Evolutionary conservation across 2,329 filamentous ascomycete genomes (phyloP).

Genomic region (Bipolaris victoriae): DNA sequence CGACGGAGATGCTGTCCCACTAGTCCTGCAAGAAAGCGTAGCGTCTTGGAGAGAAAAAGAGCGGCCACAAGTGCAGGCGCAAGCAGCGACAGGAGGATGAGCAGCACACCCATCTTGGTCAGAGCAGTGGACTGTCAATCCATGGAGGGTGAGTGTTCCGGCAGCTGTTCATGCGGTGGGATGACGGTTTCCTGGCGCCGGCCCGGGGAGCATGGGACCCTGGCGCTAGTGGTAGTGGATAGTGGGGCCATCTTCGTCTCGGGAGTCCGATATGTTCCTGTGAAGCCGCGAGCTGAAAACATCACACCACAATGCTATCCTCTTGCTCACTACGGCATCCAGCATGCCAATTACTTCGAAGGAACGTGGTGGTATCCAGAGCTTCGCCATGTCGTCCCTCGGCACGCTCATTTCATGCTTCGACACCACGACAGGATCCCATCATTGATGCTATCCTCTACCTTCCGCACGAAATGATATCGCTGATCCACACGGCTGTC

Average conservation of each 20-base stretch:
- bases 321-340: constrained; percentile 30
- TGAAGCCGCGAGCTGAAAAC: constrained; percentile 6
- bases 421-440: constrained; percentile 47
- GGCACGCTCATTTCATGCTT: constrained; percentile 58
- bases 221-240: constrained; percentile 5
- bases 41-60: constrained; percentile 34
- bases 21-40: constrained; percentile 36
- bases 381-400: constrained; percentile 7
- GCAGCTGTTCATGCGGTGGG: constrained; percentile 30
- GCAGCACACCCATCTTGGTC: constrained; percentile 34
- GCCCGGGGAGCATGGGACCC: constrained; percentile 26
- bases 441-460: constrained; percentile 53
- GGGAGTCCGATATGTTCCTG: constrained; percentile 19
- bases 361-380: constrained; percentile 8
- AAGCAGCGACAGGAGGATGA: constrained; percentile 37
- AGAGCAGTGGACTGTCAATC: constrained; percentile 18
- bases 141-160: constrained; percentile 14
- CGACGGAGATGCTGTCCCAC: constrained; percentile 41
- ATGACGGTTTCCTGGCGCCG: constrained; percentile 34
- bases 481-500: constrained; percentile 60
- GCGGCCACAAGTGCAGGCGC: constrained; percentile 27
- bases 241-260: constrained; percentile 22
- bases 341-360: constrained; percentile 34
- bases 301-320: constrained; percentile 29
- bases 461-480: constrained; percentile 55